Evolutionary conservation across 257 asterid species (phyloP).

Genomic region (Leonotis leonurus): DNA sequence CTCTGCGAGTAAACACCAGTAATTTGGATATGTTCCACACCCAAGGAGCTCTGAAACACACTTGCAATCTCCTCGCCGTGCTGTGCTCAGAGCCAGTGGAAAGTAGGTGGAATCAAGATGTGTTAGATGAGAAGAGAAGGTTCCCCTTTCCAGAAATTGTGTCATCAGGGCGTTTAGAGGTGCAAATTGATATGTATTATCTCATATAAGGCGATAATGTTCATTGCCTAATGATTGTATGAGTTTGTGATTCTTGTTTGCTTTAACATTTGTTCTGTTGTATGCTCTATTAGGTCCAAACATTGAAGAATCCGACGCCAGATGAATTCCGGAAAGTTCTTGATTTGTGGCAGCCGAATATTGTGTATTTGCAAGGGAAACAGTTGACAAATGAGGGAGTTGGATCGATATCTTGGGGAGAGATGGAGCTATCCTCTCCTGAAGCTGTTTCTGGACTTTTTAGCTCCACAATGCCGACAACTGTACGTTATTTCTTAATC

Average conservation of each 20-base stretch:
- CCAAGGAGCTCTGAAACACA: constrained; percentile 73
- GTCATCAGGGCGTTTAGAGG: constrained; percentile 94
- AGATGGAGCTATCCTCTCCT: constrained; percentile 47
- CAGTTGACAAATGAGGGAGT: constrained; percentile 48
- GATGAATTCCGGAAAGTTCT: constrained; percentile 65
- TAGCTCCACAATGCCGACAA: constrained; percentile 48
- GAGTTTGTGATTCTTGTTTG: too few species aligned
- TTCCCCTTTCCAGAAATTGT: constrained; percentile 66
- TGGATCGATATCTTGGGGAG: constrained; percentile 59
- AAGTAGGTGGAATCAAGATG: constrained; percentile 40
- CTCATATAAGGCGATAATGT: neutral
- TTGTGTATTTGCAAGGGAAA: constrained; percentile 79
- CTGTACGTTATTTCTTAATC: constrained; percentile 40
- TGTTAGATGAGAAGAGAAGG: constrained; percentile 21
- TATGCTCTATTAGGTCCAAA: constrained; percentile 54
- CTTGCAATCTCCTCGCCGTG: constrained; percentile 77
- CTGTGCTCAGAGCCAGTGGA: constrained; percentile 44
- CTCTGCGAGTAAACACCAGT: constrained; percentile 15
- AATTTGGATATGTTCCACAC: constrained; percentile 63
- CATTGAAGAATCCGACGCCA: constrained; percentile 55
- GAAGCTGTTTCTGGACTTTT: constrained; percentile 66
- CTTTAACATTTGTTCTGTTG: constrained; percentile 3
- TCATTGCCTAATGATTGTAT: neutral
- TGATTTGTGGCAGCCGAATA: constrained; percentile 76
- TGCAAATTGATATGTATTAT: constrained; percentile 20